Conservation (phyloP, 805 yeast genomes). For the Spathaspora hagerdaliae region DNA sequence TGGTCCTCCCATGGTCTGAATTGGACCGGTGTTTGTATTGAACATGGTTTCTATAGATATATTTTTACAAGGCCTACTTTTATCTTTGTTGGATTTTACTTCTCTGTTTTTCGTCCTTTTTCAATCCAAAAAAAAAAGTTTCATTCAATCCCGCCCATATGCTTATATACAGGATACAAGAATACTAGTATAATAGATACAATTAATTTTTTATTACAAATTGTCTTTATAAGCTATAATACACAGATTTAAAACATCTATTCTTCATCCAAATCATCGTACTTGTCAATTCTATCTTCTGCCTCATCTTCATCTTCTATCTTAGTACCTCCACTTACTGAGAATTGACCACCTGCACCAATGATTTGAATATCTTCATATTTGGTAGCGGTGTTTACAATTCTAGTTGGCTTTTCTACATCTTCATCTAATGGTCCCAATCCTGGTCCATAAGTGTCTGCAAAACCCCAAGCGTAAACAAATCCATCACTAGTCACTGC, state of each 20-base stretch:
- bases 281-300: conserved; percentile 47
- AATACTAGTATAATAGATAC: too few relatives aligned
- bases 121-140: too few relatives aligned
- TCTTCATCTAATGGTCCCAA: conserved; percentile 90
- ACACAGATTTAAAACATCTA: too few relatives aligned
- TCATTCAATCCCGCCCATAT: too few relatives aligned
- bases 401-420: conserved; percentile 81
- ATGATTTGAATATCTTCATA: conserved; percentile 63
- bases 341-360: conserved; percentile 97
- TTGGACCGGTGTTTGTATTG: background rate
- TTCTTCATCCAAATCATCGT: conserved; percentile 46
- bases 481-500: conserved; percentile 83
- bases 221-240: too few relatives aligned
- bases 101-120: too few relatives aligned
- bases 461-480: conserved; percentile 96
- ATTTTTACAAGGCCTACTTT: too few relatives aligned
- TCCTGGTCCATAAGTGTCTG: conserved; percentile 95
- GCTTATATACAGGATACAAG: too few relatives aligned
- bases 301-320: conserved; percentile 48
- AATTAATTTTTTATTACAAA: too few relatives aligned
- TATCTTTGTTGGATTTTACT: too few relatives aligned
- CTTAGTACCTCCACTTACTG: conserved; percentile 79
- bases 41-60: background rate
- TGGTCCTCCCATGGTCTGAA: background rate
- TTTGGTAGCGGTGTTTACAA: conserved; percentile 90